These are phyloP conservation scores for Solanum peruvianum DNA, from an alignment of 257 asterid genomes.

Conservation along the genomic window DNA sequence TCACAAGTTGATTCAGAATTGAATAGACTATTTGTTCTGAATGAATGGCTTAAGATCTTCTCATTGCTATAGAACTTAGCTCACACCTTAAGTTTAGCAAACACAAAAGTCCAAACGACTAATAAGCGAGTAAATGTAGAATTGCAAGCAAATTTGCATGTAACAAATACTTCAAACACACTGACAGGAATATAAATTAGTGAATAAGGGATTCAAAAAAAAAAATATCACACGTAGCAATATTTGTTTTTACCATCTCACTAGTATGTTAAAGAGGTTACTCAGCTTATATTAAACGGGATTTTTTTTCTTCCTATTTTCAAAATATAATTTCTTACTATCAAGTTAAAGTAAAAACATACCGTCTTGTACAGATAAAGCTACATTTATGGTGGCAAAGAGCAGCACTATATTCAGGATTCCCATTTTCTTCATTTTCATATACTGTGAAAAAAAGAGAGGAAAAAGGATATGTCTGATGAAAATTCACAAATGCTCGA, in stretches of 20 bases:
- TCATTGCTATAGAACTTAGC: neutral
- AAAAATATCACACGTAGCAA: neutral
- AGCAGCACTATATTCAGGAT: constrained; percentile 6
- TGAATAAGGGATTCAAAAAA: neutral
- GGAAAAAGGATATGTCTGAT: neutral
- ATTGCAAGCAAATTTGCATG: neutral
- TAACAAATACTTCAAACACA: neutral
- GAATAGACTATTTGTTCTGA: neutral
- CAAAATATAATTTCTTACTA: neutral
- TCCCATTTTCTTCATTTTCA: constrained; percentile 20
- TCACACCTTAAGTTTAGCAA: neutral
- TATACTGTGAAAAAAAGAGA: neutral
- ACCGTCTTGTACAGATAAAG: constrained; percentile 29
- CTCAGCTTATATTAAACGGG: neutral
- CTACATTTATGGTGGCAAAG: constrained; percentile 15
- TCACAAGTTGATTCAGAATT: neutral
- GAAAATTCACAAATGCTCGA: constrained; percentile 1
- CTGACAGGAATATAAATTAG: neutral
- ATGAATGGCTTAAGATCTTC: neutral
- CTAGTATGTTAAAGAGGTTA: neutral
- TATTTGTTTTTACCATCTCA: neutral
- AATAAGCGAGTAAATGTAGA: neutral
- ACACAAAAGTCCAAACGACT: neutral
- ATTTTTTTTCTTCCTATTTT: neutral
- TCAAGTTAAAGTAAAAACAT: neutral